phyloP scores from a whole-genome alignment of 148 eudicot genomes.

The Silene uniflora region DNA sequence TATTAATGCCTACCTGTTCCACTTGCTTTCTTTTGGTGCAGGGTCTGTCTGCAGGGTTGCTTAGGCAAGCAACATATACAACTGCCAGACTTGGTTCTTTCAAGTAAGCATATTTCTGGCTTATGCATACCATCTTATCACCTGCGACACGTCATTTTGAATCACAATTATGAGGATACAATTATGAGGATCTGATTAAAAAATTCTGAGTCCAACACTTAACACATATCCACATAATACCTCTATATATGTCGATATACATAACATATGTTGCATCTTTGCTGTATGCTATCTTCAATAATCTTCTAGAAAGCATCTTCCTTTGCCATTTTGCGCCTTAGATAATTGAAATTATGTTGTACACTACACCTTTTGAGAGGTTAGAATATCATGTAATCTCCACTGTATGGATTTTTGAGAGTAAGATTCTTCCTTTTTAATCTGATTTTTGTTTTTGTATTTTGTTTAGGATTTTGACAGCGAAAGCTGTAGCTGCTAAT shows the following conservation, averaged over 20 bases:
- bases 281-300: not conserved
- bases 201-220: too few species aligned
- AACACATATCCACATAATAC: not conserved
- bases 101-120: conserved; percentile 30
- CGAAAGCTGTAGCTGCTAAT: conserved; percentile 46
- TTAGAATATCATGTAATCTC: not conserved
- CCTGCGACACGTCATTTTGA: not conserved
- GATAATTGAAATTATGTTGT: not conserved
- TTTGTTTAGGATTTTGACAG: conserved; percentile 37
- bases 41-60: conserved; percentile 64
- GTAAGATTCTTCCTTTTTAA: not conserved
- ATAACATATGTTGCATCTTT: not conserved
- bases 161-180: too few species aligned
- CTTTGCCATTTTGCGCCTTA: not conserved
- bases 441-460: not conserved
- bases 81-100: conserved; percentile 59
- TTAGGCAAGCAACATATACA: conserved; percentile 62
- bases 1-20: not conserved
- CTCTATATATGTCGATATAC: not conserved
- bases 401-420: not conserved
- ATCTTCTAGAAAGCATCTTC: not conserved
- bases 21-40: conserved; percentile 15
- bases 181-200: too few species aligned
- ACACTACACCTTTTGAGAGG: not conserved
- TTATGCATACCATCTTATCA: not conserved